Base-by-base conservation (phyloP, 2,329 filamentous ascomycete genomes). In the Penicillium sp. region DNA sequence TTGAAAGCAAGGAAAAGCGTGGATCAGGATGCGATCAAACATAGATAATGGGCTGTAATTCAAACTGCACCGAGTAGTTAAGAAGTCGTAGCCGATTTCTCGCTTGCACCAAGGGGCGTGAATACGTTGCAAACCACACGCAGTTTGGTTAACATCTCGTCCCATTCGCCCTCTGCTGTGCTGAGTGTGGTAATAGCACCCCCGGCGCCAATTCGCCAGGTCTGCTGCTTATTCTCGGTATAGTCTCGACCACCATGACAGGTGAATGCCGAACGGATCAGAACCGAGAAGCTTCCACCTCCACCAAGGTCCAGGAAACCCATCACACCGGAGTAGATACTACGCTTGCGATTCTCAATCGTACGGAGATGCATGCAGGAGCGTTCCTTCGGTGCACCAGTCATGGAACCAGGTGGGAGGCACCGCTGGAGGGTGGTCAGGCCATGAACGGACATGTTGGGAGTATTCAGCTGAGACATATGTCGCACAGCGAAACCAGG, bases 381-480 rank as follows among this genome's bases (percentile, higher is more conserved):
- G 45, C 93, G 84, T 75, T 93, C 92, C 79, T 97, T 97, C 0
- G 93, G 94, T 0, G 93, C 93, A 7, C 94, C 94, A 2, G 93
- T 97, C 94, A 97, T 97, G 66, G 89, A 93, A 0, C 94, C 93
- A 0, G 94, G 91, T 0, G 94, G 93, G 0, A 97, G 80, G 45
- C 87, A 89, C 7, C 86, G 82, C 0, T 88, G 84, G 0, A 97
- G 82, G 4, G 93, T 88, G 56, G 93, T 88, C 35, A 94, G 78
- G 1, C 89, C 90, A 0, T 70, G 61, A 42, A 67, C 67, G 8
- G 70, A 69, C 70, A 74, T 75, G 40, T 69, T 71, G 9, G 66
- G 62, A 10, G 67, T 66, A 16, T 67, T 61, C 4, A 67, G 40
- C 42, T 71, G 68, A n/a, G 69, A 61, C 56, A 68, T 66, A 35